Evolutionary conservation across 1,139 yeast genomes (phyloP).

Genomic region (Lodderomyces jiufengensis): DNA sequence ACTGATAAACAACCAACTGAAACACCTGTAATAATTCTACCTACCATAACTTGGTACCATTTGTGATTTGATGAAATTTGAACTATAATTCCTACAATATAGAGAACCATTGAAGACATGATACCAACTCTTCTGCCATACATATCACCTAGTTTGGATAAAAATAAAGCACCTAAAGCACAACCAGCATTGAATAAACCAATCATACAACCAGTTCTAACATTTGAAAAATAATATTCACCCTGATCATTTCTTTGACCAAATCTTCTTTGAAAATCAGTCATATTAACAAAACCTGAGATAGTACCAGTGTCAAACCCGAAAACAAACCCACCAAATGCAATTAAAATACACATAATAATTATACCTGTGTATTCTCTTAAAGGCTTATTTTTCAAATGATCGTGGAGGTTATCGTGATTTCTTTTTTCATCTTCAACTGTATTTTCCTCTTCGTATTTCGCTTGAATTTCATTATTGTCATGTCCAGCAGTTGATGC

Average conservation of each 20-base stretch:
- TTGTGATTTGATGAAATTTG: conserved; percentile 36
- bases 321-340: conserved; percentile 66
- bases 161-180: conserved; percentile 65
- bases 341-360: conserved; percentile 36
- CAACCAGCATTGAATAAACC: conserved; percentile 71
- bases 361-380: conserved; percentile 9
- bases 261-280: conserved; percentile 46
- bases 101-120: conserved; percentile 41
- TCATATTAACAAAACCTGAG: conserved; percentile 63
- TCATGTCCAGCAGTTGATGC: conserved; percentile 59
- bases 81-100: conserved; percentile 46
- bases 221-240: conserved; percentile 35
- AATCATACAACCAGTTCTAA: conserved; percentile 54
- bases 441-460: conserved; percentile 40
- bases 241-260: conserved; percentile 35
- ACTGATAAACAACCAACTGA: conserved; percentile 72
- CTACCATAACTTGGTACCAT: conserved; percentile 55
- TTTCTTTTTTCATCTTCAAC: conserved; percentile 2
- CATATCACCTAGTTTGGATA: conserved; percentile 51
- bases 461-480: conserved; percentile 63
- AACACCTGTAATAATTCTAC: conserved; percentile 65
- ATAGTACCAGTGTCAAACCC: conserved; percentile 78
- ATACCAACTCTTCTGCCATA: conserved; percentile 54
- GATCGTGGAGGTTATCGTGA: conserved; percentile 3
- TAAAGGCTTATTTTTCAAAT: conserved; percentile 9